Base-by-base conservation (phyloP, 2,329 filamentous ascomycete genomes). In the Fusarium pseudocircinatum region DNA sequence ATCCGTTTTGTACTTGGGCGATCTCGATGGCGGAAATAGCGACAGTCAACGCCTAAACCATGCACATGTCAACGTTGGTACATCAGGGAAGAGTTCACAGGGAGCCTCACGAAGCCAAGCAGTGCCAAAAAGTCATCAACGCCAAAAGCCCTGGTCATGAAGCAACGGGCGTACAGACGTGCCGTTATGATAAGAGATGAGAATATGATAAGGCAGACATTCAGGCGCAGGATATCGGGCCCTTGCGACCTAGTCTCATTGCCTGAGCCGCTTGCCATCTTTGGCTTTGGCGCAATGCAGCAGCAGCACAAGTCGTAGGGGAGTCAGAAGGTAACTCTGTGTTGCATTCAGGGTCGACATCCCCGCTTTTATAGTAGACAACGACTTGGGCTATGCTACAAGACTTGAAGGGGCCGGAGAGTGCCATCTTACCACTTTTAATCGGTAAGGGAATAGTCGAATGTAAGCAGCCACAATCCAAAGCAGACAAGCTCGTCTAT, bases 1-100 rank as follows among this genome's bases (percentile, higher is more conserved):
- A 52, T 52, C 49, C 49, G 5, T 52, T 52, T 52, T 36, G 32
- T 2, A 36, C 49, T 12, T 52, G n/a, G 13, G n/a, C 49, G 0
- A 36, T 26, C n/a, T 52, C 49, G 6, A 36, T 13, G 18, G 32
- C 6, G 4, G 49, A 26, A 5, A 52, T 5, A 15, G 49, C n/a
- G 18, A 52, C 49, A 8, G 32, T 3, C 13, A 36, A 26, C 1
- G 49, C 49, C 49, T 52, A 26, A 22, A 3, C 0, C 18, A 52
- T 2, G 15, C 13, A 1, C 16, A 22, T 2, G 49, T 52, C 1
- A 52, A 20, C 0, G 0, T 0, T 3, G 12, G 7, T 7, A 1
- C 6, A 11, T 2, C 2, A 4, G 6, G 16, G 6, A 36, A 26
- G 20, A 8, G 6, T 14, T 15, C n/a, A 1, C n/a, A 9, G 32